phyloP scores from a whole-genome alignment of 2,329 filamentous ascomycete species.

The Nakataea oryzae region DNA sequence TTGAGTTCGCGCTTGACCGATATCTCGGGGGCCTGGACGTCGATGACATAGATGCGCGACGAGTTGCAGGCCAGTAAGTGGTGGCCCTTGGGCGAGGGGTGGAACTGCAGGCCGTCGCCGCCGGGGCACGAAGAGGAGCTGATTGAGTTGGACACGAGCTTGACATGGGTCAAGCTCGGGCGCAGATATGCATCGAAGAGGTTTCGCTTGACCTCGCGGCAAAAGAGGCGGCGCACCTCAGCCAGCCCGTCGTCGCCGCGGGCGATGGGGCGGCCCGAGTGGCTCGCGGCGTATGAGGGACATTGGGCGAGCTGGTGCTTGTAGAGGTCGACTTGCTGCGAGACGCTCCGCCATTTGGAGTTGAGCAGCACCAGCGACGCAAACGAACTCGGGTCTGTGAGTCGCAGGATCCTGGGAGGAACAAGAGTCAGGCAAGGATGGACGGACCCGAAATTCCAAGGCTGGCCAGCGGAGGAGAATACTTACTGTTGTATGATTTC shows the following conservation, averaged over 20 bases:
- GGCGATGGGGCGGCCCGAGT: constrained; percentile 21
- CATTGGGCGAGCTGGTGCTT: constrained; percentile 51
- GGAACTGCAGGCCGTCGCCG: constrained; percentile 79
- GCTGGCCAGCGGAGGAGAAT: neutral
- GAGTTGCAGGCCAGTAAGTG: constrained; percentile 75
- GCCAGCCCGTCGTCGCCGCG: constrained; percentile 42
- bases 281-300: constrained; percentile 44
- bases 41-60: constrained; percentile 70
- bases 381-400: constrained; percentile 51
- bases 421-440: constrained; percentile 7
- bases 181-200: constrained; percentile 67
- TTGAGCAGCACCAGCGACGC: constrained; percentile 57
- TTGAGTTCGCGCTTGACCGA: constrained; percentile 68
- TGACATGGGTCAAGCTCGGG: constrained; percentile 61
- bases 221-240: constrained; percentile 54
- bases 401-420: constrained; percentile 44
- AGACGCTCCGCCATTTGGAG: constrained; percentile 53
- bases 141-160: constrained; percentile 72
- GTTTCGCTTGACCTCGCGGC: constrained; percentile 62
- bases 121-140: constrained; percentile 76
- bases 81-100: constrained; percentile 64
- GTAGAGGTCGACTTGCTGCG: constrained; percentile 54
- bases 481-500: constrained; percentile 62
- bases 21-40: constrained; percentile 49
- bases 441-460: constrained; percentile 1